These are phyloP conservation scores for Kitagawia praeruptora DNA, from an alignment of 129 eudicot species.

Conservation along the genomic window DNA sequence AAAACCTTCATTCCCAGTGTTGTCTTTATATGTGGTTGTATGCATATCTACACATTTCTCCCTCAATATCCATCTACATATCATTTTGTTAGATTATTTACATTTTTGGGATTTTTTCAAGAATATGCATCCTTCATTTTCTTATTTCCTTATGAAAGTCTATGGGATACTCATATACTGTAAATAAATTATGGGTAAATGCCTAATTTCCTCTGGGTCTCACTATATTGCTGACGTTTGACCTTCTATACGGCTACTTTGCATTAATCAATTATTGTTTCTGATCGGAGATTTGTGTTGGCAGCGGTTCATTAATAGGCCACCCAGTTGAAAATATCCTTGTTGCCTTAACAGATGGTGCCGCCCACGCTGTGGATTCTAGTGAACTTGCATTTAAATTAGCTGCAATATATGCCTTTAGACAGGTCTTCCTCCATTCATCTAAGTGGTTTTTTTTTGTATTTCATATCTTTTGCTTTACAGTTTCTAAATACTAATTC, in stretches of 20 bases:
- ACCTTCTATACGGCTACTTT: background rate
- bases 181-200: background rate
- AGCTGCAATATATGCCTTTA: slow-evolving; percentile 93
- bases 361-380: slow-evolving; percentile 94
- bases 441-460: background rate
- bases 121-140: background rate
- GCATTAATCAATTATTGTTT: background rate
- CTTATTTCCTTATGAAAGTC: background rate
- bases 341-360: slow-evolving; percentile 77
- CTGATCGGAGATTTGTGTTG: slow-evolving; percentile 17
- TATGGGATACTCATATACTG: background rate
- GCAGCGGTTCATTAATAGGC: slow-evolving; percentile 94
- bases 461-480: background rate
- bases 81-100: background rate
- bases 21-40: background rate
- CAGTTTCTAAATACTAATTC: background rate
- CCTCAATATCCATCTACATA: background rate
- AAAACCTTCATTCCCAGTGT: background rate
- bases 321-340: slow-evolving; percentile 88
- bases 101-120: background rate
- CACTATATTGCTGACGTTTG: background rate
- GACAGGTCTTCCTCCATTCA: slow-evolving; percentile 57
- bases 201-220: background rate
- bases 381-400: slow-evolving; percentile 98
- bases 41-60: background rate